A percentile compares a stretch with the other conserved stretches of the same genome.
phyloP scores from a whole-genome alignment of 1,284 basidiomycete species.

The Ganoderma sinense region DNA sequence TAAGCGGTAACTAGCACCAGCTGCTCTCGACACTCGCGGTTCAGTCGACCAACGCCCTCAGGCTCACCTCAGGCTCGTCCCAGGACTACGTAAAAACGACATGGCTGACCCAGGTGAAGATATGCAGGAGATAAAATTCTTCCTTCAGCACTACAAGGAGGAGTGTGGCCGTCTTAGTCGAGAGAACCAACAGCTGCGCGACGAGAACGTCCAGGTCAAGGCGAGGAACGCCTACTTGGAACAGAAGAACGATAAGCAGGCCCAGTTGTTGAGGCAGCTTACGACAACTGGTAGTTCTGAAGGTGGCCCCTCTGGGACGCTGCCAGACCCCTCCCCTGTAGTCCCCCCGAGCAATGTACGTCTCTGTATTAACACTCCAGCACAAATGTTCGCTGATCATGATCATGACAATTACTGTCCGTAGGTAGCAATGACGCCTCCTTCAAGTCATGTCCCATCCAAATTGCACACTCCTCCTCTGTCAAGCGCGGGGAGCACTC shows the following conservation, averaged over 20 bases:
- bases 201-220: conserved; percentile 2
- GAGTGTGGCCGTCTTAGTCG: neutral
- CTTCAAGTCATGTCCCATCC: neutral
- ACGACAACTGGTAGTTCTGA: neutral
- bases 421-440: neutral
- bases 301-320: neutral
- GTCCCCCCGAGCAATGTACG: neutral
- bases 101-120: neutral
- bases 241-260: neutral
- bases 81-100: neutral
- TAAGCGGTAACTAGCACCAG: neutral
- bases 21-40: neutral
- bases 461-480: neutral
- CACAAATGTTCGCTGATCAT: neutral
- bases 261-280: neutral
- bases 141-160: neutral
- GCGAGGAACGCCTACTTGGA: neutral
- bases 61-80: neutral
- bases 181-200: neutral
- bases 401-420: no score
- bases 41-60: neutral
- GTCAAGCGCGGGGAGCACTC: neutral
- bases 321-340: no score
- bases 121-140: neutral
- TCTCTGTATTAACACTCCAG: neutral